These are phyloP conservation scores for Nicotiana tomentosiformis DNA, from an alignment of 257 asterid species.

Conservation along the genomic window DNA sequence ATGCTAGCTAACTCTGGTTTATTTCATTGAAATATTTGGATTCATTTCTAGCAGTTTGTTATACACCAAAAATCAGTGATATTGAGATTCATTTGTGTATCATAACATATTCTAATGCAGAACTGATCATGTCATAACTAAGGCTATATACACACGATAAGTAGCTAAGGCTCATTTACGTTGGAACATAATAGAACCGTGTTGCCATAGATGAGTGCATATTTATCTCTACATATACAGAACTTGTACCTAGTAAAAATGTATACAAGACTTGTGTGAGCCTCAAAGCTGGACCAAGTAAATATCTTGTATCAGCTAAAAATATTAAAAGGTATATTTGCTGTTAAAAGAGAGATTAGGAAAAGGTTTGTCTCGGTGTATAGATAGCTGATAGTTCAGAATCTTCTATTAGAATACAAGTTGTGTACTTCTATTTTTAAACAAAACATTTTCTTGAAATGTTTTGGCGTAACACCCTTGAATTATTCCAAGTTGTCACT, in stretches of 20 bases:
- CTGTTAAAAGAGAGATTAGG: neutral
- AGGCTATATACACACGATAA: neutral
- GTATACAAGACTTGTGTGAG: neutral
- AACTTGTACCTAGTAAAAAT: neutral
- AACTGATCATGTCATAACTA: neutral
- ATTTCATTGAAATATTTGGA: neutral
- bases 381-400: neutral
- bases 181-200: neutral
- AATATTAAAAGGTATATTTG: neutral
- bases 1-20: neutral
- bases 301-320: neutral
- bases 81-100: neutral
- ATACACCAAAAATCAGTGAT: neutral
- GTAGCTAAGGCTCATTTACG: neutral
- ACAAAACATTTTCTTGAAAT: neutral
- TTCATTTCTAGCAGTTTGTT: neutral
- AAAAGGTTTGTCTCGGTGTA: neutral
- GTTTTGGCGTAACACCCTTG: neutral
- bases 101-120: neutral
- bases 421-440: neutral
- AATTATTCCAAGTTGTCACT: neutral
- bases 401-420: neutral
- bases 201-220: neutral
- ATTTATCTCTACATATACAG: neutral
- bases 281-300: neutral